phyloP scores from a whole-genome alignment of 2,329 filamentous ascomycete genomes.

The Talaromyces sp. region DNA sequence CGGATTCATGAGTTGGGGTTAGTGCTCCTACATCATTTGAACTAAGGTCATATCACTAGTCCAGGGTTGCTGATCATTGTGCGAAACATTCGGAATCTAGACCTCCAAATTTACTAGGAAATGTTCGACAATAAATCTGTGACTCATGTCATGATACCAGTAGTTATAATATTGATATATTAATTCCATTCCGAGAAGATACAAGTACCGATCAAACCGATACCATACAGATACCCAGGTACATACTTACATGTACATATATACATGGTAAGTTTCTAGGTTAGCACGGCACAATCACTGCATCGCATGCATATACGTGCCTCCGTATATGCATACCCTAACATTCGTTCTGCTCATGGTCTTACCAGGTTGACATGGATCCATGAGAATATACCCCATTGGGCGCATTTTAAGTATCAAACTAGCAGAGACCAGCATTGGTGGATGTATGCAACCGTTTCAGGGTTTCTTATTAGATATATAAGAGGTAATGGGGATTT shows the following conservation, averaged over 20 bases:
- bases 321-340: neutral
- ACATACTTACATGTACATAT: neutral
- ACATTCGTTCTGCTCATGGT: neutral
- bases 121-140: neutral
- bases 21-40: neutral
- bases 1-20: neutral
- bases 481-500: neutral
- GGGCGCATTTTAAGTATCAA: neutral
- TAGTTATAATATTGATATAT: too few species aligned
- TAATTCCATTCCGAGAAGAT: neutral
- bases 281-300: neutral
- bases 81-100: neutral
- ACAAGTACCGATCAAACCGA: neutral
- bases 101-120: neutral
- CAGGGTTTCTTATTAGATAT: neutral
- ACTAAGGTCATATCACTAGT: neutral
- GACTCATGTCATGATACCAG: neutral
- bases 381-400: neutral
- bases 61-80: neutral
- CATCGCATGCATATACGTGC: neutral
- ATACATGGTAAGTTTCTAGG: neutral
- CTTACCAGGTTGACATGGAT: neutral
- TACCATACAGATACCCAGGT: neutral
- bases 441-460: neutral
- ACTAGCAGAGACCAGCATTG: neutral